phyloP scores from a whole-genome alignment of 257 asterid genomes.

The Handroanthus guayacan region DNA sequence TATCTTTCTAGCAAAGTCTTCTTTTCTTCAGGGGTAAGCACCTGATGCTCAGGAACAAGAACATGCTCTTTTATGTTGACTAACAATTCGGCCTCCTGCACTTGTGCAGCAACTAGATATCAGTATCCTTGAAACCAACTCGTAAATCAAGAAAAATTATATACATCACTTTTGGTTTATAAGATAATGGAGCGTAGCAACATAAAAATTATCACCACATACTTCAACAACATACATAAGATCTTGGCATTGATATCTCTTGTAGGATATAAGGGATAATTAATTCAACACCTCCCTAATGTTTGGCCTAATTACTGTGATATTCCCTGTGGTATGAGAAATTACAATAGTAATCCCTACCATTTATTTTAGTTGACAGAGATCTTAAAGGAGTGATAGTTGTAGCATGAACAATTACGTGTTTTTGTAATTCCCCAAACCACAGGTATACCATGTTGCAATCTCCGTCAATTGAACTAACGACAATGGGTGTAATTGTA shows the following conservation, averaged over 20 bases:
- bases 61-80: conserved; percentile 80
- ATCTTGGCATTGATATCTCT: conserved; percentile 2
- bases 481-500: too few species aligned
- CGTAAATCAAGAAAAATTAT: neutral
- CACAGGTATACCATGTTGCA: too few species aligned
- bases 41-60: conserved; percentile 85
- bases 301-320: too few species aligned
- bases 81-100: conserved; percentile 66
- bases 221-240: conserved; percentile 9
- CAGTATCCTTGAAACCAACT: conserved; percentile 20
- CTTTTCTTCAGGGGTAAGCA: conserved; percentile 77
- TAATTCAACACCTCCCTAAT: too few species aligned
- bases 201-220: conserved; percentile 2
- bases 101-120: conserved; percentile 8
- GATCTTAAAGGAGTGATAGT: too few species aligned
- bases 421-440: too few species aligned
- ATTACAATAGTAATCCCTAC: too few species aligned
- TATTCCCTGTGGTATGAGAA: too few species aligned
- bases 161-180: neutral
- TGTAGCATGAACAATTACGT: too few species aligned
- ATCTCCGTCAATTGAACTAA: too few species aligned
- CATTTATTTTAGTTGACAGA: too few species aligned
- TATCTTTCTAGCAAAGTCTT: conserved; percentile 81
- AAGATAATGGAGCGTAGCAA: neutral
- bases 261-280: neutral